These are phyloP conservation scores for Ilex paraguariensis DNA, from an alignment of 305 asterid species.

Conservation along the genomic window DNA sequence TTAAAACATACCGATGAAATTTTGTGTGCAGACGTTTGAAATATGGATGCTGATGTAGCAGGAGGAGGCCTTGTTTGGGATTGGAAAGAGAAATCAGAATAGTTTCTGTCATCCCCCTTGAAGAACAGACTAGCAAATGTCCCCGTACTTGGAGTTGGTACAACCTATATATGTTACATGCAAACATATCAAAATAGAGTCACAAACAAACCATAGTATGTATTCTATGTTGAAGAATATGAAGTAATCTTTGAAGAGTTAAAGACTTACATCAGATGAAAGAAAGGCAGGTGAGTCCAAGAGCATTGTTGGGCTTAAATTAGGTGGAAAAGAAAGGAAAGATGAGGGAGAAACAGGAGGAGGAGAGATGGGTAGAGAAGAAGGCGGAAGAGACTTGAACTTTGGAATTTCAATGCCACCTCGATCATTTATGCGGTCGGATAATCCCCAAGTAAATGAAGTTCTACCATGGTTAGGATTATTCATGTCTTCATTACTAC, in stretches of 20 bases:
- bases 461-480: constrained; percentile 12
- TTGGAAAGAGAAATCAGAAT: constrained; percentile 56
- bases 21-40: constrained; percentile 31
- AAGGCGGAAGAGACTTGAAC: constrained; percentile 49
- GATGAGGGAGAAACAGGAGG: constrained; percentile 69
- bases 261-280: constrained; percentile 55
- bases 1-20: constrained; percentile 28
- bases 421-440: constrained; percentile 5
- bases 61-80: constrained; percentile 39
- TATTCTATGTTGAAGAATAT: too few relatives aligned
- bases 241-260: not conserved
- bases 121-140: constrained; percentile 35
- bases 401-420: constrained; percentile 30
- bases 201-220: too few relatives aligned
- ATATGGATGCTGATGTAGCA: constrained; percentile 28
- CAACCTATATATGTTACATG: constrained; percentile 31
- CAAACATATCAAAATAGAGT: constrained; percentile 2
- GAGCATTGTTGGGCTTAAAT: constrained; percentile 56
- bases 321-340: constrained; percentile 48
- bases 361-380: constrained; percentile 50
- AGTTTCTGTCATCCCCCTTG: constrained; percentile 33
- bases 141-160: constrained; percentile 76
- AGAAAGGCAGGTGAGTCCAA: constrained; percentile 72
- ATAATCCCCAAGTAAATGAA: constrained; percentile 21
- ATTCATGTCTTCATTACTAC: constrained; percentile 5